Percentiles rank a stretch among this genome's conserved stretches.
Evolutionary conservation across 2,329 filamentous ascomycete species (phyloP).

Genomic region (Aspergillus sp.): DNA sequence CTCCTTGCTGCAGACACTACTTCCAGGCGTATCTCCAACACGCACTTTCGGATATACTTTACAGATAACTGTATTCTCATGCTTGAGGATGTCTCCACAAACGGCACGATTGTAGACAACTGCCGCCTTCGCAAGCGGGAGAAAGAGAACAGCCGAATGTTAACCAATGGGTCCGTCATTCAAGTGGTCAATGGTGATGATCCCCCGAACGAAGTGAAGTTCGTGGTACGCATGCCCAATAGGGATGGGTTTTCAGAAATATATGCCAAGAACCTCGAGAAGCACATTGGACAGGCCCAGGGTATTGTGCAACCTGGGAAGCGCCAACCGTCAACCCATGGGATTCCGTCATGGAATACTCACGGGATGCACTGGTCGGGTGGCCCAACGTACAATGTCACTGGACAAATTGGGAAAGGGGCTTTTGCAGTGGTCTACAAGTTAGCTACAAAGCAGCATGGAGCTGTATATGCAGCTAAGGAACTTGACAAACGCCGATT

Average conservation of each 20-base stretch:
- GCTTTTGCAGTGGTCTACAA: constrained; percentile 95
- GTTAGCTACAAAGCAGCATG: constrained; percentile 80
- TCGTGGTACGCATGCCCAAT: constrained; percentile 81
- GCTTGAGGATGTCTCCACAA: constrained; percentile 93
- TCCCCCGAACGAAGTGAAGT: constrained; percentile 65
- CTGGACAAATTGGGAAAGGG: constrained; percentile 80
- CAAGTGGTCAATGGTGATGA: constrained; percentile 59
- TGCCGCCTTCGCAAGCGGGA: constrained; percentile 59
- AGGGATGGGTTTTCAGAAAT: constrained; percentile 67
- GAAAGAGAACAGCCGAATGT: constrained; percentile 58
- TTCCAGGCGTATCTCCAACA: constrained; percentile 77
- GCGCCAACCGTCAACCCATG: constrained; percentile 24
- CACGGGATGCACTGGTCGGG: constrained; percentile 78
- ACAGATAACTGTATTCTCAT: constrained; percentile 85
- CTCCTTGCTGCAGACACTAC: constrained; percentile 68
- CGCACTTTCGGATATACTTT: constrained; percentile 92
- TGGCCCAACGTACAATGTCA: constrained; percentile 78
- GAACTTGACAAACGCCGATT: constrained; percentile 91
- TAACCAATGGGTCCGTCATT: constrained; percentile 72
- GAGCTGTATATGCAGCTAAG: constrained; percentile 83
- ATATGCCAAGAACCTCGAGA: constrained; percentile 68
- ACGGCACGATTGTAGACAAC: constrained; percentile 84
- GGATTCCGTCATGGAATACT: constrained; percentile 42
- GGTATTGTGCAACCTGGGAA: constrained; percentile 21
- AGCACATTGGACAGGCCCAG: constrained; percentile 57